These are phyloP conservation scores for Colletotrichum lindemuthianum DNA, from an alignment of 2,329 filamentous ascomycete genomes.

Conservation along the genomic window DNA sequence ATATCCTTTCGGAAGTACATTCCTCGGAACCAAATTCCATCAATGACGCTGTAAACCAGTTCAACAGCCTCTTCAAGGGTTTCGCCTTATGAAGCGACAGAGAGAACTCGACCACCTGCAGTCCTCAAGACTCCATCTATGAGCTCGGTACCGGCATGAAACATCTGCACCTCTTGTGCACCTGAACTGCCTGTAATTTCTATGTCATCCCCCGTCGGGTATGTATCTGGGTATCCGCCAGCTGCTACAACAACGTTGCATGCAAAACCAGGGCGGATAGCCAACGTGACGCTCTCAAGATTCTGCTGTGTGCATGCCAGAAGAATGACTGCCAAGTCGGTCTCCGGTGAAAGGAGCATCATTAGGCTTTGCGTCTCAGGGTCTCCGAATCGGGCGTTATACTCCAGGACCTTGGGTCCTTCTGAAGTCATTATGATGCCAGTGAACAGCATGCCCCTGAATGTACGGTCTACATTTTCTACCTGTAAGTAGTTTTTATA, in stretches of 20 bases:
- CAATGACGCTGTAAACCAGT: constrained; percentile 86
- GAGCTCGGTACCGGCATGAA: constrained; percentile 89
- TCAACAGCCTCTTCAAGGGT: constrained; percentile 85
- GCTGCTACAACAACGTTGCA: constrained; percentile 95
- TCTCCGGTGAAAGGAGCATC: constrained; percentile 77
- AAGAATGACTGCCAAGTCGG: constrained; percentile 88
- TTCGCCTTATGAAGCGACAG: constrained; percentile 79
- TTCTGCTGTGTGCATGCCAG: constrained; percentile 82
- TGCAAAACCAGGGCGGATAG: constrained; percentile 76
- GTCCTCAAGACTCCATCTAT: constrained; percentile 74
- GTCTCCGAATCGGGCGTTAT: constrained; percentile 93
- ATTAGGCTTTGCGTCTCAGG: constrained; percentile 91
- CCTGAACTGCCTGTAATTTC: constrained; percentile 37
- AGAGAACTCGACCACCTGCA: constrained; percentile 90
- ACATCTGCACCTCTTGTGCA: constrained; percentile 70
- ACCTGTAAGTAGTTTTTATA: not conserved
- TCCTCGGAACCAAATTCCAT: constrained; percentile 81
- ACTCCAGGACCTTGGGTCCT: constrained; percentile 87
- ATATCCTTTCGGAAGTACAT: constrained; percentile 97
- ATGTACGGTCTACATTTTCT: constrained; percentile 53
- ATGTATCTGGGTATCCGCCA: constrained; percentile 88
- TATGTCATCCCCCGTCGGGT: constrained; percentile 78
- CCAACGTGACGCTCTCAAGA: constrained; percentile 75
- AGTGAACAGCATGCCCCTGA: constrained; percentile 82
- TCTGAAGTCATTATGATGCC: constrained; percentile 91